These are phyloP conservation scores for Eucalyptus dawsonii DNA, from an alignment of 345 rosid species.

Conservation along the genomic window DNA sequence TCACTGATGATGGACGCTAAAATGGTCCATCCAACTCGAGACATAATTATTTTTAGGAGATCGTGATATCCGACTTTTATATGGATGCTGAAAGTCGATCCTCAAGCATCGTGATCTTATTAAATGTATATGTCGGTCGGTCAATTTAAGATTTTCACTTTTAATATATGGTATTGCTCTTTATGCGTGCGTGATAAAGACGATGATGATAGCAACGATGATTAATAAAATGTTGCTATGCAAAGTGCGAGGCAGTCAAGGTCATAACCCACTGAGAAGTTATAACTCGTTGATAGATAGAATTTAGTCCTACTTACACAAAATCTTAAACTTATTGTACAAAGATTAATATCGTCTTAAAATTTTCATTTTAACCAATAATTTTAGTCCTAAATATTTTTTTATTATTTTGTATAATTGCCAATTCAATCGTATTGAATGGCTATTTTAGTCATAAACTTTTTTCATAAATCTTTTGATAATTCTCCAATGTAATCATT, in stretches of 20 bases:
- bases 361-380: too few species aligned
- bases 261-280: not conserved
- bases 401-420: too few species aligned
- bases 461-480: too few species aligned
- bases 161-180: not conserved
- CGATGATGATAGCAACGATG: not conserved
- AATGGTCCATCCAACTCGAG: not conserved
- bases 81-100: not conserved
- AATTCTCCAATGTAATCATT: too few species aligned
- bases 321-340: too few species aligned
- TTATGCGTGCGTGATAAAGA: not conserved
- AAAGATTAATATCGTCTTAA: not conserved
- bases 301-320: not conserved
- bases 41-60: not conserved
- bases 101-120: not conserved
- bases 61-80: not conserved
- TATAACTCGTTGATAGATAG: not conserved
- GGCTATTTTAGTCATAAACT: too few species aligned
- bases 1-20: not conserved
- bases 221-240: not conserved
- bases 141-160: not conserved
- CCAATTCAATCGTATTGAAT: not conserved
- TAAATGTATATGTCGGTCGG: not conserved
- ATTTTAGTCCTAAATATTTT: too few species aligned
- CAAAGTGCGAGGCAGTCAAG: not conserved